These are phyloP conservation scores for Globisporangium spiculum DNA, from an alignment of 352 stramenopile species.

Conservation along the genomic window DNA sequence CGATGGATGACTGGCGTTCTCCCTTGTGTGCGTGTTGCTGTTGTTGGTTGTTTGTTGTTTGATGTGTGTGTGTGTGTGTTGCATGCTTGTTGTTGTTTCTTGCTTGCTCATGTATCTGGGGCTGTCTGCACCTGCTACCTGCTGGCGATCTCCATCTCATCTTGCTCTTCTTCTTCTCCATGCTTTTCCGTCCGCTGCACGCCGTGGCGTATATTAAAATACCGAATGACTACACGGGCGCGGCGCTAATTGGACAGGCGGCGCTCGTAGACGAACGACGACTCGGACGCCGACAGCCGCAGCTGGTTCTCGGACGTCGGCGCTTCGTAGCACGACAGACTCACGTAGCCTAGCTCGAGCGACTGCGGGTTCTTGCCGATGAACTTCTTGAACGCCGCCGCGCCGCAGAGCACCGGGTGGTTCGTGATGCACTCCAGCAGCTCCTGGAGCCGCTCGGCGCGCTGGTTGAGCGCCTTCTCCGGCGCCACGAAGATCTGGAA, in stretches of 20 bases:
- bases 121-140: not conserved
- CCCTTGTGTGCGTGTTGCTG: not conserved
- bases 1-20: not conserved
- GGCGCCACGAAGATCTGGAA: conserved; percentile 68
- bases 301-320: conserved; percentile 38
- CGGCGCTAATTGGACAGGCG: conserved; percentile 10
- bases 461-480: conserved; percentile 50
- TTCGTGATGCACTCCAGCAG: conserved; percentile 57
- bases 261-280: conserved; percentile 18
- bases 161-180: not conserved
- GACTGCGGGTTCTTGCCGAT: conserved; percentile 72
- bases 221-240: not conserved
- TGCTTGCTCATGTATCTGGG: not conserved
- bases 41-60: not conserved
- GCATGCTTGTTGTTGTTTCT: not conserved
- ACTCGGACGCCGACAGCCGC: conserved; percentile 20
- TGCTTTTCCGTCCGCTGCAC: not conserved
- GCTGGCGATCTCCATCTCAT: not conserved
- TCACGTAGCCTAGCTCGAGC: conserved; percentile 66
- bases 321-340: conserved; percentile 65
- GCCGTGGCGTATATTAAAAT: conserved; percentile 1
- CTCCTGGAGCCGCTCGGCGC: conserved; percentile 50
- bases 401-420: conserved; percentile 45
- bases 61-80: too few relatives aligned
- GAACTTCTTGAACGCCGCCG: conserved; percentile 47